Base-by-base conservation (phyloP, 1,139 yeast genomes). In the Lodderomyces beijingensis region DNA sequence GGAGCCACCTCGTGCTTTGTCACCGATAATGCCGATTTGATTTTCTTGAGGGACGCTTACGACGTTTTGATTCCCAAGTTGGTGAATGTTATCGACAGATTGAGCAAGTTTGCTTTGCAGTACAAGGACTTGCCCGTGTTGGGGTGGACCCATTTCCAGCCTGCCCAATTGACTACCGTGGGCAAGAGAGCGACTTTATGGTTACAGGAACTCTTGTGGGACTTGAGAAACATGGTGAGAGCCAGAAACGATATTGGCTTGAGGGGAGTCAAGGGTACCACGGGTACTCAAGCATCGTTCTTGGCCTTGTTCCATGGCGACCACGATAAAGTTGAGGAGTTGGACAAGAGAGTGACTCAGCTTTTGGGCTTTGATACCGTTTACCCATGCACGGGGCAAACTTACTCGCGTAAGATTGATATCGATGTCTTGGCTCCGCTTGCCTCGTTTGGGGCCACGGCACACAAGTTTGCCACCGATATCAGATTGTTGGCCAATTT, bases 71-170 rank as follows among this genome's bases (percentile, higher is more conserved):
- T 91, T 56, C 96, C 96, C 44, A 91, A 91, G 64, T 75, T 91
- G 51, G 97, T 88, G 50, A 91, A 91, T 51, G 98, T 93, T 42
- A 91, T 91, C 51, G 83, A 89, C 70, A 79, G 95, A 61, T 73
- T 91, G 58, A 66, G 89, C 39, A 69, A 83, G 56, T 91, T 93
- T 62, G 97, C 98, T 33, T 55, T 87, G 45, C 79, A 85, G 59
- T 78, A 91, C 70, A 91, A 91, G 70, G 97, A 91, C 60, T 65
- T 88, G 62, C 98, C 99, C 28, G 96, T 89, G 31, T 76, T 91
- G 47, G 99, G 99, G 25, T 91, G 97, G 96, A 91, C 99, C 39
- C 99, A 91, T 64, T 91, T 91, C 77, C 99, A 91, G 68, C 99
- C 99, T 14, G 98, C 98, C 37, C 99, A 91, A 70, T 77, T 93